These are phyloP conservation scores for Caryopteris hybrid DNA, from an alignment of 305 asterid species.

Conservation along the genomic window DNA sequence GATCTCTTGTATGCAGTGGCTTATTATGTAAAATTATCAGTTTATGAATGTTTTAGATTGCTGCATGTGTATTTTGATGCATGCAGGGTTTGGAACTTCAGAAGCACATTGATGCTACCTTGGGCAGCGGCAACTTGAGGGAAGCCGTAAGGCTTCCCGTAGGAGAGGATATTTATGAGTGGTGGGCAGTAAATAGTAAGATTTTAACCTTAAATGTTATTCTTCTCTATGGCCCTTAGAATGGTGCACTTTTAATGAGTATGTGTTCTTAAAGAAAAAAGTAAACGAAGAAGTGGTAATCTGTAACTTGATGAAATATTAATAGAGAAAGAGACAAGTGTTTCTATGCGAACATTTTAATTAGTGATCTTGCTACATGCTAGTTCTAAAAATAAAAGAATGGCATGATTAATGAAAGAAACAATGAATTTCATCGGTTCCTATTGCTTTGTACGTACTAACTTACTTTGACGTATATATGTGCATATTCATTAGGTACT, in stretches of 20 bases:
- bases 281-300: too few species aligned
- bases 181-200: constrained; percentile 70
- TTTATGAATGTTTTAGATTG: neutral
- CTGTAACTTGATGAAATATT: neutral
- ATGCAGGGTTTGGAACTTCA: constrained; percentile 44
- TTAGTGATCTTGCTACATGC: too few species aligned
- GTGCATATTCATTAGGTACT: neutral
- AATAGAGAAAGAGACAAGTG: neutral
- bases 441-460: neutral
- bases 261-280: too few species aligned
- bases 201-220: neutral
- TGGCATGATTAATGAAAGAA: neutral
- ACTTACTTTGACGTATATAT: neutral
- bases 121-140: constrained; percentile 58
- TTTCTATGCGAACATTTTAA: neutral
- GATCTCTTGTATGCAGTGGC: neutral
- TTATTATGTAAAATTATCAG: neutral
- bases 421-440: neutral
- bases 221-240: neutral
- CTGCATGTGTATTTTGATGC: neutral
- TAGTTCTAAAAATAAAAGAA: neutral
- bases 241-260: too few species aligned
- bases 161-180: constrained; percentile 59
- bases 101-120: constrained; percentile 45
- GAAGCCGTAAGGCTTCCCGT: constrained; percentile 60